Evolutionary conservation across 495 filamentous ascomycete species (phyloP).

Genomic region (Antarctomyces pellizariae): DNA sequence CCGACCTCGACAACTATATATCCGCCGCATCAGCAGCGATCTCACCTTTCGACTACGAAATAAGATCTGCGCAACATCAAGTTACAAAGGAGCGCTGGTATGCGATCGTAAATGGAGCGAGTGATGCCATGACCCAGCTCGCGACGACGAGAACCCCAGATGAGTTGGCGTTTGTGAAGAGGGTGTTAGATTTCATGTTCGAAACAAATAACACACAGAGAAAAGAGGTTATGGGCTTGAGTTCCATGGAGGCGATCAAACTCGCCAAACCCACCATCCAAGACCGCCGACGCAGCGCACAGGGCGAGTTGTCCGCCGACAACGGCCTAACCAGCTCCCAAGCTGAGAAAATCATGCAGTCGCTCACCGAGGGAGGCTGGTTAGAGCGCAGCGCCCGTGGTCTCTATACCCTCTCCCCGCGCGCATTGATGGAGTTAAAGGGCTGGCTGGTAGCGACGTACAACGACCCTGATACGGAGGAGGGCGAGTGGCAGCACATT

Average conservation of each 20-base stretch:
- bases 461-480: constrained; percentile 36
- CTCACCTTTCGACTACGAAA: constrained; percentile 67
- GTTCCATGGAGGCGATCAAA: constrained; percentile 49
- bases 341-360: constrained; percentile 45
- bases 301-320: constrained; percentile 15
- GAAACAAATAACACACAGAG: constrained; percentile 53
- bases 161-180: constrained; percentile 74
- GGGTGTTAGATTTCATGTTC: constrained; percentile 83
- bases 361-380: constrained; percentile 63
- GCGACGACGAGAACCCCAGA: constrained; percentile 64
- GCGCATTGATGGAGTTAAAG: constrained; percentile 66
- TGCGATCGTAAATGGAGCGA: constrained; percentile 72
- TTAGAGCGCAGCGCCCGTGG: constrained; percentile 44
- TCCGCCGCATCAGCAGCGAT: constrained; percentile 43
- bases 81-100: constrained; percentile 27
- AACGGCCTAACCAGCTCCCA: constrained; percentile 46
- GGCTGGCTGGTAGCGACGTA: constrained; percentile 66
- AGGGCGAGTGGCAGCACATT: constrained; percentile 39
- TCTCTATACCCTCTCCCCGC: constrained; percentile 50
- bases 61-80: constrained; percentile 48
- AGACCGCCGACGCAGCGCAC: constrained; percentile 16
- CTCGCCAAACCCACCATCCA: constrained; percentile 23
- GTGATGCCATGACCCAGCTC: constrained; percentile 62
- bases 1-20: constrained; percentile 46
- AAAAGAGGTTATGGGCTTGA: constrained; percentile 61